A percentile compares a stretch with the other conserved stretches of the same genome.
Conservation (phyloP, 164 flowering plant genomes). For the Kalanchoe fedtschenkoi region DNA sequence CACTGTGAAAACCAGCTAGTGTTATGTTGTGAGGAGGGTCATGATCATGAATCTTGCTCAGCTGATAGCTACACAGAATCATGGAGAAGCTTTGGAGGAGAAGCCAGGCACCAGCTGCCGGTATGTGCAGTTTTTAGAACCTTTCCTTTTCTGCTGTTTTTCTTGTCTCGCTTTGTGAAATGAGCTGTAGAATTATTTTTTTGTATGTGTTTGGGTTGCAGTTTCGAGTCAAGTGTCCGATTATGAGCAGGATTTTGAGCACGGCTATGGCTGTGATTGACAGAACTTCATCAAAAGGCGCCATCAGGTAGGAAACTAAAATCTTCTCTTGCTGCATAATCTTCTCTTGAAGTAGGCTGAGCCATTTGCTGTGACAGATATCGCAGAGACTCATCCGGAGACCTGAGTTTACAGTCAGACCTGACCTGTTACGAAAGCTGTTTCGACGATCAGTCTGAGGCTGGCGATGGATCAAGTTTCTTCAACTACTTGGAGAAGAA, state of each 20-base stretch:
- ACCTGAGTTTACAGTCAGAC: neutral
- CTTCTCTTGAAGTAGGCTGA: neutral
- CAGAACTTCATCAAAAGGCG: neutral
- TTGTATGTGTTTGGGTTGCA: too few relatives aligned
- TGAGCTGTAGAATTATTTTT: too few relatives aligned
- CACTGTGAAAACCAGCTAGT: neutral
- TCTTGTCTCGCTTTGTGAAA: too few relatives aligned
- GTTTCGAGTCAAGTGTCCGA: slow-evolving; percentile 5
- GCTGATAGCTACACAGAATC: neutral
- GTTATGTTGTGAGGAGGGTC: neutral
- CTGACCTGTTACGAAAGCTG: slow-evolving; percentile 1
- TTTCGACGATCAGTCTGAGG: neutral
- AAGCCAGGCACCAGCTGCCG: neutral
- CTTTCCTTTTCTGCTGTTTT: too few relatives aligned
- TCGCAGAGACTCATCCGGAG: neutral
- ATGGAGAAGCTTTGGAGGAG: neutral
- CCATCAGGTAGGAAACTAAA: neutral
- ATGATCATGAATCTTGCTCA: neutral
- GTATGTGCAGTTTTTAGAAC: too few relatives aligned
- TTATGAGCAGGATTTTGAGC: neutral
- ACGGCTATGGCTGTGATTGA: slow-evolving; percentile 3
- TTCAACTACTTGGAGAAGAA: slow-evolving; percentile 1
- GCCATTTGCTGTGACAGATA: neutral
- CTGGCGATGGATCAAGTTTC: neutral
- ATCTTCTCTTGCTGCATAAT: neutral